Evolutionary conservation across 2,329 filamentous ascomycete genomes (phyloP), one percentile per base, ranked within the genome.

Genomic region (Trichoderma sp.): DNA sequence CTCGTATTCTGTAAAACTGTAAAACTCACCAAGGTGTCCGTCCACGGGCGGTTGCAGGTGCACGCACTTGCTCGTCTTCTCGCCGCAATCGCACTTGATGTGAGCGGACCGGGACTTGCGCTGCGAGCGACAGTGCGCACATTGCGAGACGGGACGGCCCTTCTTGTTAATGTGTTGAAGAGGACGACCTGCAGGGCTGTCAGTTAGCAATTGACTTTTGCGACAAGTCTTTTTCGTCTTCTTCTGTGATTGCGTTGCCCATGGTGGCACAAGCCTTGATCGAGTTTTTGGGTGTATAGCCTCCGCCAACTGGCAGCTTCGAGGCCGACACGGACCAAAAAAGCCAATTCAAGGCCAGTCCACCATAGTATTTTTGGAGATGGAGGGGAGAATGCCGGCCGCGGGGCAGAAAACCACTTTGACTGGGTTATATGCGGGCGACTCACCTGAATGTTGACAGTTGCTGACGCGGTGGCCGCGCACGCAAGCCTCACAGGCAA

Each of bases 381-480:
- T 35, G 53, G 67, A 41, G 65, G 75, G 77, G 66, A 65, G 21
- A 31, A n/a, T 45, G 41, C 41, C 16, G 16, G 21, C 53, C 71
- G 71, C 71, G 71, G 71, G 71, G 71, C 71, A 67, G 24, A 38
- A 53, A 65, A 27, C 38, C 27, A 38, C 38, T 62, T 62, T 35
- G 59, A 29, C 50, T n/a, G 24, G 29, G 41, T 31, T 63, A 65
- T 62, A 76, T 69, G 72, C 80, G 78, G 78, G 16, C 27, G 68
- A 90, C 94, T 88, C 91, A 98, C 95, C 95, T 85, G 91, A 91
- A 86, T 99, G 97, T 85, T 96, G 95, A 89, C 97, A 99, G 84
- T 97, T 98, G 93, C 95, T 98, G 84, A 99, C 97, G 84, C 97
- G 94, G 88, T 99, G 97, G 83, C 97, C 97, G 86, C 97, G 94